Evolutionary conservation across 345 rosid species (phyloP).

Genomic region (Schrenkiella parvula): DNA sequence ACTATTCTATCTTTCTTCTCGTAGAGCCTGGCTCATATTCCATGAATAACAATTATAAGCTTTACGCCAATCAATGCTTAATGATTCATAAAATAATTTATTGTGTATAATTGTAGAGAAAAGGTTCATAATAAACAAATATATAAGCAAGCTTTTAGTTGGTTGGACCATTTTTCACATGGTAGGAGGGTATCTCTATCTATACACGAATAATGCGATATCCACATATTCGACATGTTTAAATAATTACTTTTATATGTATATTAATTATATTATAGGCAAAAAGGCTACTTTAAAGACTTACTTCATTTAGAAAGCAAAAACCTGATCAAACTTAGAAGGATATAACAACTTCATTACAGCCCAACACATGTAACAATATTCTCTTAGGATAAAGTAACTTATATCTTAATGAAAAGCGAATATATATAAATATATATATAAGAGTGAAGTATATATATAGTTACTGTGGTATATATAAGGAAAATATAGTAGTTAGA

Average conservation of each 20-base stretch:
- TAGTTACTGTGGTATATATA: no score
- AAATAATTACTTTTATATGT: not conserved
- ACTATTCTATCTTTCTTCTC: constrained; percentile 26
- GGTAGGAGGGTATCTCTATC: constrained; percentile 15
- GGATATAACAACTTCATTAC: constrained; percentile 1
- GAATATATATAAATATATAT: no score
- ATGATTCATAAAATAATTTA: constrained; percentile 21
- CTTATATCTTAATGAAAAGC: not conserved
- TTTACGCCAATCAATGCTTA: constrained; percentile 29
- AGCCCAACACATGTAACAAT: constrained; percentile 23
- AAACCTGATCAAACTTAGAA: not conserved
- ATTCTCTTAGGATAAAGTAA: constrained; percentile 4
- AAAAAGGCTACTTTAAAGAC: not conserved
- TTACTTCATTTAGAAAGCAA: constrained; percentile 25
- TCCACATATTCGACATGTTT: constrained; percentile 30
- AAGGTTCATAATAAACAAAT: constrained; percentile 15
- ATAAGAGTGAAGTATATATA: no score
- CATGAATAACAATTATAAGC: constrained; percentile 16
- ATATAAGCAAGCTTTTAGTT: constrained; percentile 16
- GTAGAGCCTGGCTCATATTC: constrained; percentile 31
- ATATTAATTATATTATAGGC: not conserved
- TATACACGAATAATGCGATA: constrained; percentile 22
- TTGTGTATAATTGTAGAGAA: not conserved
- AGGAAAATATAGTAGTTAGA: not conserved
- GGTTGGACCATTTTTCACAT: constrained; percentile 35